phyloP scores from a whole-genome alignment of 2,329 filamentous ascomycete species.

The Exophiala bonariae region DNA sequence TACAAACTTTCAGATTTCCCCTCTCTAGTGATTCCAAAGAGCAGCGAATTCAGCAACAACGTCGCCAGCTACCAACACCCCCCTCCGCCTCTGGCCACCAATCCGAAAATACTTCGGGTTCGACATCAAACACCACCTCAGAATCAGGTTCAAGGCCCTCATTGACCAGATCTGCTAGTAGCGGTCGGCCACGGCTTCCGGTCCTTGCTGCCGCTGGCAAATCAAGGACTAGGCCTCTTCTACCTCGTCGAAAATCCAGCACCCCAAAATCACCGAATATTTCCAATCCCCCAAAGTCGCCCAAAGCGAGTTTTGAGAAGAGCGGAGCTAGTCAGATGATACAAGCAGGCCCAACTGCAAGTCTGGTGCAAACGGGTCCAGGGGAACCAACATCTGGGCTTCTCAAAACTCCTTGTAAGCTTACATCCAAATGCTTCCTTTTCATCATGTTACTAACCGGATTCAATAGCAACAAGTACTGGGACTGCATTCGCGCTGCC shows the following conservation, averaged over 20 bases:
- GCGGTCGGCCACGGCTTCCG: slow-evolving; percentile 12
- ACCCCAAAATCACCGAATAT: slow-evolving; percentile 9
- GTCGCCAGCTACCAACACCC: slow-evolving; percentile 6
- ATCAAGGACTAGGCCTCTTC: slow-evolving; percentile 15
- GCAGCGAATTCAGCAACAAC: slow-evolving; percentile 4
- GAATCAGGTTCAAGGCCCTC: slow-evolving; percentile 17
- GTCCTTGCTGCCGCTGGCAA: slow-evolving; percentile 16
- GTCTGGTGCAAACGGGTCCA: not conserved
- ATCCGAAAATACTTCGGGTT: slow-evolving; percentile 6
- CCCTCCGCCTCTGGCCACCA: slow-evolving; percentile 5
- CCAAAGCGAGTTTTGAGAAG: not conserved
- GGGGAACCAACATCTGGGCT: slow-evolving; percentile 15
- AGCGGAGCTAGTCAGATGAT: not conserved
- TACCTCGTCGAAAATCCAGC: slow-evolving; percentile 22
- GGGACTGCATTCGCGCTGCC: slow-evolving; percentile 23
- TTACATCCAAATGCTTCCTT: not conserved
- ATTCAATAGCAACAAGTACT: slow-evolving; percentile 5
- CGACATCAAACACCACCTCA: slow-evolving; percentile 13
- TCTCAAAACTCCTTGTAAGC: slow-evolving; percentile 13
- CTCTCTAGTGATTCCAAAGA: not conserved
- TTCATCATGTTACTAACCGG: not conserved
- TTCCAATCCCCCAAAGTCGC: slow-evolving; percentile 12
- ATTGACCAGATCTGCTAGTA: slow-evolving; percentile 19
- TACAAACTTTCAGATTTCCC: slow-evolving; percentile 11
- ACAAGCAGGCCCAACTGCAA: not conserved